These are phyloP conservation scores for Mycena rebaudengoi DNA, from an alignment of 768 basidiomycete species.

Conservation along the genomic window DNA sequence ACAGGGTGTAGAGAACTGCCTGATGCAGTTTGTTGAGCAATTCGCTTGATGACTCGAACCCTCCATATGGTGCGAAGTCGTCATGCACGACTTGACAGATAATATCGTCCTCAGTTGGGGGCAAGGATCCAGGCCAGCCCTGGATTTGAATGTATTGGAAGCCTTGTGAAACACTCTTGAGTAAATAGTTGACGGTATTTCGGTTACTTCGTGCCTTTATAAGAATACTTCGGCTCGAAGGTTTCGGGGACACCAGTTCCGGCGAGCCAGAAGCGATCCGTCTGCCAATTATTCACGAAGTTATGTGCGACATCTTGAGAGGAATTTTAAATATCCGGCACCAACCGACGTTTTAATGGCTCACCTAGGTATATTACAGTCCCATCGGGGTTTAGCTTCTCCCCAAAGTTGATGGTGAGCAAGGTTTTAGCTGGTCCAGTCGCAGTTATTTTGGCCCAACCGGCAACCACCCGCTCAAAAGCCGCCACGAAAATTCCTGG, in stretches of 20 bases:
- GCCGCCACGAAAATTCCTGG: slow-evolving; percentile 30
- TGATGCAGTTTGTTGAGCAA: slow-evolving; percentile 31
- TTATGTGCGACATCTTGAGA: slow-evolving; percentile 22
- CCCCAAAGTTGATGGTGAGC: slow-evolving; percentile 37
- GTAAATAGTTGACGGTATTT: neutral
- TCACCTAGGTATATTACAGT: slow-evolving; percentile 10
- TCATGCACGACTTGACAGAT: slow-evolving; percentile 33
- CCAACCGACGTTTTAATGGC: no score
- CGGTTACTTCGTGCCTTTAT: slow-evolving; percentile 18
- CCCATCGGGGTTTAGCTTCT: slow-evolving; percentile 34
- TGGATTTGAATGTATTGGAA: slow-evolving; percentile 31
- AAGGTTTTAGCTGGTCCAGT: slow-evolving; percentile 31
- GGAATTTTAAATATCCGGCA: no score
- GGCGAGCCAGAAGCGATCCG: slow-evolving; percentile 34
- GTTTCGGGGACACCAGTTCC: slow-evolving; percentile 28
- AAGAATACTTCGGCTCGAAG: slow-evolving; percentile 34
- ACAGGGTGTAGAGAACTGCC: slow-evolving; percentile 25
- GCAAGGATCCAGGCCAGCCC: slow-evolving; percentile 26
- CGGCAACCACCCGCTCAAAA: slow-evolving; percentile 36
- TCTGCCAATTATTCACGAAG: slow-evolving; percentile 33
- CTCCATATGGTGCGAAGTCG: slow-evolving; percentile 23
- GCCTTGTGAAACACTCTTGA: neutral
- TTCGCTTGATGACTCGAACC: slow-evolving; percentile 25
- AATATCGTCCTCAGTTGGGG: slow-evolving; percentile 26
- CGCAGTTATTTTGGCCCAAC: slow-evolving; percentile 34